Evolutionary conservation across 306 rosid genomes (phyloP).

Genomic region (Carpinus viminea): DNA sequence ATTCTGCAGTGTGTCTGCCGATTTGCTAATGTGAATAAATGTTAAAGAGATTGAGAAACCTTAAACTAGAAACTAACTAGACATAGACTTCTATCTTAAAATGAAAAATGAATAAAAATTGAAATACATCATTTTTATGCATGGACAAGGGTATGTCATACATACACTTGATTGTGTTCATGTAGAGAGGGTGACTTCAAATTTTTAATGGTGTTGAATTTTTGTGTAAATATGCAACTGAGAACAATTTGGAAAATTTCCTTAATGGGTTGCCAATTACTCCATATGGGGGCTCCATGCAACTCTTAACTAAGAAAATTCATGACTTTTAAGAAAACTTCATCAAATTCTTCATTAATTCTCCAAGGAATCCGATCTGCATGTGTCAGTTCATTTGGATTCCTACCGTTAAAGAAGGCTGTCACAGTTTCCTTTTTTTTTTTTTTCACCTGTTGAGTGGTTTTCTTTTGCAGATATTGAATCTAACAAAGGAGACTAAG

Average conservation of each 20-base stretch:
- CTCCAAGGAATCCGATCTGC: neutral
- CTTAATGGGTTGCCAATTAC: neutral
- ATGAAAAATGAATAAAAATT: neutral
- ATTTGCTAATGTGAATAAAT: neutral
- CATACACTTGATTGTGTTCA: neutral
- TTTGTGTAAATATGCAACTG: neutral
- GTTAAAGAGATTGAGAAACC: neutral
- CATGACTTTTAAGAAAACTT: neutral
- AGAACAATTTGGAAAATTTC: neutral
- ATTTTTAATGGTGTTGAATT: neutral
- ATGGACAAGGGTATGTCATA: neutral
- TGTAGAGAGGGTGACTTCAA: neutral
- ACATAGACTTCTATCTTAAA: neutral
- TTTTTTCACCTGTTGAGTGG: neutral
- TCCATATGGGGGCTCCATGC: neutral
- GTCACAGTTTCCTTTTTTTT: neutral
- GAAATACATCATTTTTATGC: neutral
- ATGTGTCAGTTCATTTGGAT: neutral
- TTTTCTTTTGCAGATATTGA: constrained; percentile 55
- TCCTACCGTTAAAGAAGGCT: neutral
- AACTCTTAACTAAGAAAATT: neutral
- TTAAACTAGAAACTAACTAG: neutral
- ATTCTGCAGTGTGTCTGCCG: neutral
- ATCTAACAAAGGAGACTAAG: constrained; percentile 73
- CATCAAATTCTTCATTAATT: neutral